Conservation (phyloP, 2,329 filamentous ascomycete species). For the Colletotrichum abscissum region DNA sequence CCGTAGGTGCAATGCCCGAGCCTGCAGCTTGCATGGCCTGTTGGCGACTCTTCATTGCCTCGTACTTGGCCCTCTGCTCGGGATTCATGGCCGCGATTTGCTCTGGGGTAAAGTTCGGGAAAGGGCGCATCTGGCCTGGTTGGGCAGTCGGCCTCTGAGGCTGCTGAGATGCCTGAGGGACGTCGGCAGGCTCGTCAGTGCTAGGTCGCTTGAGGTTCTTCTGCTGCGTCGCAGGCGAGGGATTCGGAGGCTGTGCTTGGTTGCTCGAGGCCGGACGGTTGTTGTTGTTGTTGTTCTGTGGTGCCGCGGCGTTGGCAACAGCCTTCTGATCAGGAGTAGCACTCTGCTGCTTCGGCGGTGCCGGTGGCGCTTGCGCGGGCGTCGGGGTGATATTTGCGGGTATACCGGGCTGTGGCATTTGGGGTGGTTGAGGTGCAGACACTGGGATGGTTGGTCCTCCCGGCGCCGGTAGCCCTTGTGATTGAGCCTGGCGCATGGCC, state of each 20-base stretch:
- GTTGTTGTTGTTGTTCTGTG: constrained; percentile 41
- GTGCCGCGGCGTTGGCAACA: constrained; percentile 22
- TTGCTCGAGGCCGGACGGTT: constrained; percentile 46
- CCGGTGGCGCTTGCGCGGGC: constrained; percentile 17
- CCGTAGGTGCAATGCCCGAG: neutral
- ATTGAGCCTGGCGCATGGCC: constrained; percentile 29
- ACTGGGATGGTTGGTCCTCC: constrained; percentile 3
- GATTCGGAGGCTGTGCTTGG: constrained; percentile 49
- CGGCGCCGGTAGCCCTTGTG: constrained; percentile 7
- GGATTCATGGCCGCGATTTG: constrained; percentile 55
- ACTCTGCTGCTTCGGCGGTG: constrained; percentile 31
- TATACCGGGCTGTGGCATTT: constrained; percentile 20
- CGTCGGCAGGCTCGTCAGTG: constrained; percentile 53
- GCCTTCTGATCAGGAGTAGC: constrained; percentile 38
- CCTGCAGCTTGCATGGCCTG: constrained; percentile 32
- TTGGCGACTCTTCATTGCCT: constrained; percentile 45
- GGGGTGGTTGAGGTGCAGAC: constrained; percentile 15
- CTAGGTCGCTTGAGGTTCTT: constrained; percentile 65
- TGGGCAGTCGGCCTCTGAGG: constrained; percentile 31
- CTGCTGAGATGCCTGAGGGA: constrained; percentile 37
- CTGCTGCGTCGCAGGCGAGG: constrained; percentile 50
- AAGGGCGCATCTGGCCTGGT: constrained; percentile 5
- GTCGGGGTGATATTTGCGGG: constrained; percentile 13
- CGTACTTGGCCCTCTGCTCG: constrained; percentile 58
- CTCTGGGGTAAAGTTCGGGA: constrained; percentile 46